Conservation (phyloP, 2,329 filamentous ascomycete genomes). For the Xylariaceae sp. region DNA sequence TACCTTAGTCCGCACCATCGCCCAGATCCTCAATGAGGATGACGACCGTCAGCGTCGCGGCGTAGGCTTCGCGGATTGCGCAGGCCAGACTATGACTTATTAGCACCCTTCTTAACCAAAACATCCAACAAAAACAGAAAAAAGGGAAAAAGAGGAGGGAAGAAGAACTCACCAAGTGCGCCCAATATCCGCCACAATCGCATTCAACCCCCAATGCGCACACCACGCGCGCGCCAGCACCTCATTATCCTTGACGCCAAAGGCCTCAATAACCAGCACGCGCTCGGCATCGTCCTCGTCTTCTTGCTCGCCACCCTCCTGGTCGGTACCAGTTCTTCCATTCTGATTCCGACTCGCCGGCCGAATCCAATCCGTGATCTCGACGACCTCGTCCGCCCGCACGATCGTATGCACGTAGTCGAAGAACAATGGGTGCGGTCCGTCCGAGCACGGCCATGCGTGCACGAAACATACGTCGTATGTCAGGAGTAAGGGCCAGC, state of each 20-base stretch:
- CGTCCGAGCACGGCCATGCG: conserved; percentile 59
- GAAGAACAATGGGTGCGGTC: conserved; percentile 66
- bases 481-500: conserved; percentile 57
- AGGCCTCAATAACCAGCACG: conserved; percentile 66
- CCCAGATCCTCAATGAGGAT: conserved; percentile 56
- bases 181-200: conserved; percentile 62
- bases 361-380: conserved; percentile 60
- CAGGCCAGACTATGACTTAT: conserved; percentile 55
- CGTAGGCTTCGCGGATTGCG: conserved; percentile 69
- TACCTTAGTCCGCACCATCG: conserved; percentile 33
- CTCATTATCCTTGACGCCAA: conserved; percentile 69
- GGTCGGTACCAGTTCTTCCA: too few relatives aligned
- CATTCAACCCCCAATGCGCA: conserved; percentile 66
- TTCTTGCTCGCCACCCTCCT: conserved; percentile 22
- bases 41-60: conserved; percentile 65
- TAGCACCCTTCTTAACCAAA: too few relatives aligned
- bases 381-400: conserved; percentile 59
- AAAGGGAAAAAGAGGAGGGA: neutral
- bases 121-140: neutral
- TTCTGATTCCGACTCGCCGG: conserved; percentile 20
- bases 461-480: conserved; percentile 62
- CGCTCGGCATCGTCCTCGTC: conserved; percentile 47
- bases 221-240: conserved; percentile 74
- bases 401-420: conserved; percentile 60
- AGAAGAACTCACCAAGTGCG: conserved; percentile 58